Evolutionary conservation across 495 filamentous ascomycete species (phyloP).

Genomic region (Aspergillus olivimuriae): DNA sequence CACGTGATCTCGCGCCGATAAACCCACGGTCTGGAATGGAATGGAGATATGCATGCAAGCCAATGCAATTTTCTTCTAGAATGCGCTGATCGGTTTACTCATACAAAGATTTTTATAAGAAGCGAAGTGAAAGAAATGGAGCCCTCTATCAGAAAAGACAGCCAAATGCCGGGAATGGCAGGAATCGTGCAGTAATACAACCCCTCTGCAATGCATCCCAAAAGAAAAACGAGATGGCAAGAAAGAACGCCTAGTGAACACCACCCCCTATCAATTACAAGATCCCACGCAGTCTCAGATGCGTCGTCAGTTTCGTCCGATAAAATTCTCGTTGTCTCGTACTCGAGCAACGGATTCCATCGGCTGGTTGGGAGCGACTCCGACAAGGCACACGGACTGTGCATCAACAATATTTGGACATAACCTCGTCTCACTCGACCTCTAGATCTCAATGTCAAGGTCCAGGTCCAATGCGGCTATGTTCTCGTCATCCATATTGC

Average conservation of each 20-base stretch:
- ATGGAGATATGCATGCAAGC: no score
- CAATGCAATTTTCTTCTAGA: no score
- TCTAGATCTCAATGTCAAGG: slow-evolving; percentile 68
- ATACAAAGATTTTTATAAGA: no score
- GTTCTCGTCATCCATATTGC: slow-evolving; percentile 77
- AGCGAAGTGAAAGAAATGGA: not conserved
- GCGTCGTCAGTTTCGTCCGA: slow-evolving; percentile 1
- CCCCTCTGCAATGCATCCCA: not conserved
- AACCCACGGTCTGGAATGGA: not conserved
- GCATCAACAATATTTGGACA: no score
- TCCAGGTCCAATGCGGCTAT: slow-evolving; percentile 76
- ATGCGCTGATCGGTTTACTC: no score
- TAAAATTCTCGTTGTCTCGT: no score
- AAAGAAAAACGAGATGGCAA: not conserved
- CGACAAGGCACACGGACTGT: no score
- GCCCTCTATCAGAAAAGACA: not conserved
- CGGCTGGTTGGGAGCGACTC: no score
- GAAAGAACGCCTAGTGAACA: slow-evolving; percentile 13
- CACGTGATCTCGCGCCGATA: slow-evolving; percentile 7
- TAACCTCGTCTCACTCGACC: no score
- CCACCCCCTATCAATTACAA: slow-evolving; percentile 12
- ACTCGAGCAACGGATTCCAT: no score
- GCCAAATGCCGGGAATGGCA: not conserved
- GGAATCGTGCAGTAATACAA: not conserved
- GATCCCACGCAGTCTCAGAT: slow-evolving; percentile 12